phyloP scores from a whole-genome alignment of 306 rosid species.

The Vicia villosa region DNA sequence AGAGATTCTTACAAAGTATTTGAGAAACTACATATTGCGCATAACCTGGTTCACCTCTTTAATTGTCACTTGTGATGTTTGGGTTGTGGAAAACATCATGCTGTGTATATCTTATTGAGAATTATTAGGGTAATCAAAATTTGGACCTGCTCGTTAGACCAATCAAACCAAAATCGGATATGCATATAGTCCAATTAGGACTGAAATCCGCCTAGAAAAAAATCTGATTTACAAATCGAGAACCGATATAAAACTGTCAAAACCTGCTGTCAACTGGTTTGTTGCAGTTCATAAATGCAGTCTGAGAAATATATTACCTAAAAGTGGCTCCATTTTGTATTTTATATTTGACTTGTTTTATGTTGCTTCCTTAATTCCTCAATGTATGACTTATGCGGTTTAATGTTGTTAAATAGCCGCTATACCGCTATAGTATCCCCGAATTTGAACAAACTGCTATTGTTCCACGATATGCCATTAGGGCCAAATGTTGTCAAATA shows the following conservation, averaged over 20 bases:
- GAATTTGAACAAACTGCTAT: no score
- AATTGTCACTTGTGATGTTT: conserved; percentile 3
- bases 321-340: not conserved
- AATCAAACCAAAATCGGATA: not conserved
- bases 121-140: conserved; percentile 1
- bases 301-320: not conserved
- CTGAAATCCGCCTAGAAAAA: not conserved
- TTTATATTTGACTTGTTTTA: not conserved
- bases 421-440: no score
- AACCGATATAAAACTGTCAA: not conserved
- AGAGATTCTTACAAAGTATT: conserved; percentile 7
- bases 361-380: not conserved
- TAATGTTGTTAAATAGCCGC: no score
- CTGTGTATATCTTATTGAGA: not conserved
- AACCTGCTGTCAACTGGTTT: not conserved
- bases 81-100: conserved; percentile 30
- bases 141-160: not conserved
- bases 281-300: not conserved
- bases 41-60: conserved; percentile 24
- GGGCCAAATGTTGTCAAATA: no score
- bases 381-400: not conserved
- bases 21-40: conserved; percentile 12
- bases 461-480: no score
- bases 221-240: not conserved
- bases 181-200: not conserved